Evolutionary conservation across 768 basidiomycete species (phyloP).

Genomic region (Macrocybe gigantea): DNA sequence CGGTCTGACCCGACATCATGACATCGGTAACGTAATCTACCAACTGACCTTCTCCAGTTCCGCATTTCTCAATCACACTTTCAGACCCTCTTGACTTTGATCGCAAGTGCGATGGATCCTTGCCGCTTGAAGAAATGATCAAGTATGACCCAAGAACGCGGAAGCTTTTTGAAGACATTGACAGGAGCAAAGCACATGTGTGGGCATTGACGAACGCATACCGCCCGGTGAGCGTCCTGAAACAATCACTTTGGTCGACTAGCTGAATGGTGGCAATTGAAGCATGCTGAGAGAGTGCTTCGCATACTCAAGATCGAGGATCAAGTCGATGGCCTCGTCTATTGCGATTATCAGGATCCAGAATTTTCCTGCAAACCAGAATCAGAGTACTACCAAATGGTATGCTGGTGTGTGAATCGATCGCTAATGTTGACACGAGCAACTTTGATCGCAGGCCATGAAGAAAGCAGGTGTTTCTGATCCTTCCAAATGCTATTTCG

Average conservation of each 20-base stretch:
- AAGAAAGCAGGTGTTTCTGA: slow-evolving; percentile 52
- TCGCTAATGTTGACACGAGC: slow-evolving; percentile 1
- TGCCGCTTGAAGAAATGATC: slow-evolving; percentile 79
- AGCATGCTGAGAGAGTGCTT: slow-evolving; percentile 83
- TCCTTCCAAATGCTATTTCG: slow-evolving; percentile 67
- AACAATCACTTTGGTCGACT: slow-evolving; percentile 2
- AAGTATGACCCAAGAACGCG: slow-evolving; percentile 54
- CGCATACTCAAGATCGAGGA: slow-evolving; percentile 67
- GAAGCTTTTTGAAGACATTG: slow-evolving; percentile 72
- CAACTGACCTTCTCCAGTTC: neutral
- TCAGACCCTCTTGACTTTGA: slow-evolving; percentile 83
- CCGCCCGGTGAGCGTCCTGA: slow-evolving; percentile 41
- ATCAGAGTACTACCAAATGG: slow-evolving; percentile 59
- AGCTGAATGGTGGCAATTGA: neutral
- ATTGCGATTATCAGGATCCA: slow-evolving; percentile 65
- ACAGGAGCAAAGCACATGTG: slow-evolving; percentile 68
- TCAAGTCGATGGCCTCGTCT: slow-evolving; percentile 70
- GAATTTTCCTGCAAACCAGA: slow-evolving; percentile 83
- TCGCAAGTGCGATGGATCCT: slow-evolving; percentile 73
- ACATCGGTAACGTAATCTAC: slow-evolving; percentile 49
- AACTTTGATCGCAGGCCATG: slow-evolving; percentile 48
- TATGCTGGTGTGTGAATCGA: slow-evolving; percentile 15
- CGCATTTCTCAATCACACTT: neutral
- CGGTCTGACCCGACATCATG: slow-evolving; percentile 70
- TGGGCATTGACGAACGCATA: slow-evolving; percentile 90